These are phyloP conservation scores for Aquanectria penicillioides DNA, from an alignment of 2,329 filamentous ascomycete genomes.

Conservation along the genomic window DNA sequence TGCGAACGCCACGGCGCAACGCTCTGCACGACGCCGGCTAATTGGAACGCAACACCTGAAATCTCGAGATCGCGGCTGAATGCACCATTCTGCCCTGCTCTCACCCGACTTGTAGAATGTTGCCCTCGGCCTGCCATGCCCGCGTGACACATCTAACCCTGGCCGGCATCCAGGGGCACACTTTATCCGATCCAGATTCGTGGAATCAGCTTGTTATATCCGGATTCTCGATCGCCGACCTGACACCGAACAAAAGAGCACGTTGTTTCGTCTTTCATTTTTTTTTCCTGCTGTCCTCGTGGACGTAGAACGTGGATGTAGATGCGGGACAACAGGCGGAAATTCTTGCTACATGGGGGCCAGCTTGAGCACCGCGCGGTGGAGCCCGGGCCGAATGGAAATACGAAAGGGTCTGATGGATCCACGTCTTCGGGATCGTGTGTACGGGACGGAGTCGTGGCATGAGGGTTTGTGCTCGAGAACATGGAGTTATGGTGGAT, in stretches of 20 bases:
- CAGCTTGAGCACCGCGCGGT: neutral
- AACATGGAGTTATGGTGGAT: neutral
- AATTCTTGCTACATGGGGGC: neutral
- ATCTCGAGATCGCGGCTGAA: neutral
- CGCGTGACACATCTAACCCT: no score
- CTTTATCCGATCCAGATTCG: no score
- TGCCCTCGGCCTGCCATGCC: no score
- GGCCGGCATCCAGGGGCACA: no score
- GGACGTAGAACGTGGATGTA: no score
- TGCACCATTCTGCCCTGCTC: neutral
- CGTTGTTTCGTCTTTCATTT: no score
- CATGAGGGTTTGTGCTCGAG: slow-evolving; percentile 2
- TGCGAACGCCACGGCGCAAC: neutral
- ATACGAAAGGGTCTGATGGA: no score
- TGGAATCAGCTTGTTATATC: neutral
- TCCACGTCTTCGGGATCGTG: slow-evolving; percentile 3
- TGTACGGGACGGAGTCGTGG: neutral
- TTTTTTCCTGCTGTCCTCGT: no score
- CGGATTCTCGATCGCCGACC: neutral
- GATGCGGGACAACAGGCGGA: no score
- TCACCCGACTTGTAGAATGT: no score
- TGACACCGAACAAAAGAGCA: no score
- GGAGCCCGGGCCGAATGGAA: slow-evolving; percentile 19
- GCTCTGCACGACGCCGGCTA: neutral
- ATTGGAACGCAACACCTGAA: neutral